A percentile compares a stretch with the other conserved stretches of the same genome.
Evolutionary conservation across 2,329 filamentous ascomycete species (phyloP).

Genomic region (Penicillium sp.): DNA sequence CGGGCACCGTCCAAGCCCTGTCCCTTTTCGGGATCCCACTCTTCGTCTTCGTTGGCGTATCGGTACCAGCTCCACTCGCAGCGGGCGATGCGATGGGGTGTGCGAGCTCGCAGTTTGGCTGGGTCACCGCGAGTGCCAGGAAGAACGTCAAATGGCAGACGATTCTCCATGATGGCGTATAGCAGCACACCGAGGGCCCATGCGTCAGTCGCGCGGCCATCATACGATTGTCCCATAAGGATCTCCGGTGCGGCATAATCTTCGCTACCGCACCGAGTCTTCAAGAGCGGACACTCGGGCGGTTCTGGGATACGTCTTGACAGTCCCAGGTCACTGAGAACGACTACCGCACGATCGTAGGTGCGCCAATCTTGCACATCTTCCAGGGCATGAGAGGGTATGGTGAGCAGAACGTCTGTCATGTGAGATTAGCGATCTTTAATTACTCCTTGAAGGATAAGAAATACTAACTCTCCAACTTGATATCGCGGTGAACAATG

Average conservation of each 20-base stretch:
- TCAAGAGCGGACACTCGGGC: constrained; percentile 77
- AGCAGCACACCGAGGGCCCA: constrained; percentile 93
- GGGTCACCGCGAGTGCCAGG: constrained; percentile 70
- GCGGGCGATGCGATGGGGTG: constrained; percentile 88
- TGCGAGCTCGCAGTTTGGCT: constrained; percentile 70
- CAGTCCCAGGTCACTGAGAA: constrained; percentile 85
- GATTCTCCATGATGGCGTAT: constrained; percentile 88
- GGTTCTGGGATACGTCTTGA: constrained; percentile 72
- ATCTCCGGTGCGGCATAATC: constrained; percentile 97
- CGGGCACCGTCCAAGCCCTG: constrained; percentile 69
- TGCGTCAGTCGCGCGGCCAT: constrained; percentile 84
- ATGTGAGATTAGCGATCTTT: constrained; percentile 16
- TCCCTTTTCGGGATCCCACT: constrained; percentile 70
- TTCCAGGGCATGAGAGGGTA: constrained; percentile 64
- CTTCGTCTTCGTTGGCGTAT: constrained; percentile 76
- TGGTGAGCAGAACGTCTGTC: constrained; percentile 83
- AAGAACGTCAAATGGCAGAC: constrained; percentile 85
- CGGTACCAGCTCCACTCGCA: constrained; percentile 94
- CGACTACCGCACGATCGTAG: constrained; percentile 78
- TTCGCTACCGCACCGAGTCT: constrained; percentile 89
- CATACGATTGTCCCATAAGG: constrained; percentile 89
- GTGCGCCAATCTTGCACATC: constrained; percentile 64
- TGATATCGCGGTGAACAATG: constrained; percentile 96
- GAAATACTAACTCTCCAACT: constrained; percentile 75
- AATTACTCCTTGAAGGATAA: not conserved